Evolutionary conservation across 225 moss, liverwort and hornwort species (phyloP), one percentile per base, ranked within the genome.

Genomic region (Climacium dendroides): DNA sequence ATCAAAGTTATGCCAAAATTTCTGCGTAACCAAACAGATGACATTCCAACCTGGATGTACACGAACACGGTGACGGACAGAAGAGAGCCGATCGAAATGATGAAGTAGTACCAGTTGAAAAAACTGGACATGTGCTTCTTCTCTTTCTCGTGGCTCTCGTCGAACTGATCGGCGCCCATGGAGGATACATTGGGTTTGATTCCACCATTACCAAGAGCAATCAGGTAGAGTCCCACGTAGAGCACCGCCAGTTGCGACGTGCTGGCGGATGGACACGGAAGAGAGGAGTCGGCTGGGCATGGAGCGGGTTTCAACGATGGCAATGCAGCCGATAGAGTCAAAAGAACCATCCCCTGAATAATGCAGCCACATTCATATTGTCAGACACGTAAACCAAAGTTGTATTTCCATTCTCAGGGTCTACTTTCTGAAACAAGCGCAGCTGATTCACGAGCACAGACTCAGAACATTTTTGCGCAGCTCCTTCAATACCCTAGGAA

Each of bases 81-180:
- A 78, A 99, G 95, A 84, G 98, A 99, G 75, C 98, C 98, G 92
- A 96, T 92, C 41, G 98, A 99, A 48, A 99, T 93, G 60, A 92
- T 94, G 90, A 99, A 95, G 90, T 99, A 99, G 91, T 93, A 99
- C 98, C 98, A 99, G 90, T 99, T 99, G 91, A 99, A 99, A 89
- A 99, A 99, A 88, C 97, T 97, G 77, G 96, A 93, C 95, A 99
- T 95, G 87, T 96, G 94, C 89, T 95, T 94, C 74, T 89, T 94
- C 88, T 99, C 98, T 59, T 90, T 90, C 37, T 90, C 90, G 85
- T 97, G 89, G 83, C 94, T 93, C 89, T 96, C 95, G 77, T 99
- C 98, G 87, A 99, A 99, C 85, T 99, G 98, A 67, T 99, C 97
- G 57, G 98, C 98, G 69, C 98, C 98, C 90, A 99, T 90, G 26